Evolutionary conservation across 805 yeast genomes (phyloP), one percentile per base, ranked within the genome.

Genomic region (Cyberlindnera mrakii): DNA sequence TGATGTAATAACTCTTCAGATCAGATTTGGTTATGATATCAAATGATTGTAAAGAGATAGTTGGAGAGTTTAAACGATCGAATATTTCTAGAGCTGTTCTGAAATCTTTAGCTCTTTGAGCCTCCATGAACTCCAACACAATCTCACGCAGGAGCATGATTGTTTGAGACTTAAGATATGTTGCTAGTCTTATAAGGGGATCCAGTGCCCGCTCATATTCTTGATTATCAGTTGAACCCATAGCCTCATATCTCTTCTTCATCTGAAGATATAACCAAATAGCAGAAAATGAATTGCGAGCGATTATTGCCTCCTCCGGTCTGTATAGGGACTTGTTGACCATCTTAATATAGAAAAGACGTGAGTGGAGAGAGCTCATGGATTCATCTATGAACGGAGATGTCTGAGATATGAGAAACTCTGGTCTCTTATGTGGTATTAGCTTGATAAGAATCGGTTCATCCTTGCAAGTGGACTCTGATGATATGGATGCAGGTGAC

Each of bases 241-340:
- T 6, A 1, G 49, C 49, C 8, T 37, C 38, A 1, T 45, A 38
- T 23, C 41, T 49, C 27, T 49, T 48, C 5, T 31, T 19, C 33
- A 57, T 35, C 39, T 55, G 59, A 3, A 47, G 13, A 11, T 40
- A 46, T 0, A 50, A 1, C 59, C 59, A 57, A n/a, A 30, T 16
- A 3, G 46, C 32, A 2, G 52, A 23, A 4, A 50, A 30, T 5
- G 48, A 20, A 5, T 49, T 15, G 20, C 45, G 47, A 1, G 47
- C 32, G 5, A 29, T 20, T 17, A 52, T 44, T 0, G 51, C 23
- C 25, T 37, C 44, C 6, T 40, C 18, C 4, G 39, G 35, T 6
- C 40, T 34, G 29, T 39, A 33, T 16, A 49, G 43, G 1, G 53
- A 46, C 3, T 45, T 33, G 27, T 43, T 43, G 13, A 53, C 29